These are phyloP conservation scores for Russula brevipes DNA, from an alignment of 768 basidiomycete genomes.

Conservation along the genomic window DNA sequence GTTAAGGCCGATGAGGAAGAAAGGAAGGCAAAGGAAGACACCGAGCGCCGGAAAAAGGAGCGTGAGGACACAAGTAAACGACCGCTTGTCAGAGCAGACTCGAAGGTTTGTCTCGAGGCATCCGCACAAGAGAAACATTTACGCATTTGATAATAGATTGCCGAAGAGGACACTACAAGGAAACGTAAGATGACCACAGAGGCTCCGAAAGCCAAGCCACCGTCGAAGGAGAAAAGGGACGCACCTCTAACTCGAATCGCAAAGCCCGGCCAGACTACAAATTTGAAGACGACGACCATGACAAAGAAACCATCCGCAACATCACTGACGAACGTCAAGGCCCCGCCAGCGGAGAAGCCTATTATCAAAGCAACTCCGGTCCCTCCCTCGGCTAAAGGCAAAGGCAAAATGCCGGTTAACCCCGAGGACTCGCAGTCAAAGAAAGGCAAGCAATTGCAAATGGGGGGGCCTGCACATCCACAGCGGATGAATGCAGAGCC, in stretches of 20 bases:
- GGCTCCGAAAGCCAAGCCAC: slow-evolving; percentile 40
- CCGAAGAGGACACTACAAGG: slow-evolving; percentile 63
- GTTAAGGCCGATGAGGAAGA: slow-evolving; percentile 59
- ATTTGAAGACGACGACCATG: slow-evolving; percentile 25
- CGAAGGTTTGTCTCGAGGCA: slow-evolving; percentile 45
- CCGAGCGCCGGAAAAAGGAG: slow-evolving; percentile 75
- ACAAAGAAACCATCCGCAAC: slow-evolving; percentile 21
- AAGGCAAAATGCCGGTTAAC: slow-evolving; percentile 50
- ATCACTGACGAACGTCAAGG: slow-evolving; percentile 22
- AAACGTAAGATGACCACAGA: slow-evolving; percentile 61
- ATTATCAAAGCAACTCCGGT: slow-evolving; percentile 37
- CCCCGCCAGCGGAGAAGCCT: slow-evolving; percentile 30
- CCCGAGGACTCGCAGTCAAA: slow-evolving; percentile 47
- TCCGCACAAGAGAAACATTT: neutral
- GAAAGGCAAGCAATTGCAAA: slow-evolving; percentile 57
- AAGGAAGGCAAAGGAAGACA: slow-evolving; percentile 64
- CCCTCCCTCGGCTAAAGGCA: slow-evolving; percentile 40
- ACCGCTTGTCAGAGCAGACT: slow-evolving; percentile 47
- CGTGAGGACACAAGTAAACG: slow-evolving; percentile 73
- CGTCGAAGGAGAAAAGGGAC: slow-evolving; percentile 49
- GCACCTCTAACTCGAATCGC: slow-evolving; percentile 29
- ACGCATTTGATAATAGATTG: slow-evolving; percentile 30
- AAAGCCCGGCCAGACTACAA: slow-evolving; percentile 31
- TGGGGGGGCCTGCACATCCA: slow-evolving; percentile 66
- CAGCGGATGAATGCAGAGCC: slow-evolving; percentile 47